Percentiles rank a stretch among this genome's conserved stretches.
phyloP scores from a whole-genome alignment of 2,329 filamentous ascomycete genomes.

The Phialocephala subalpina region DNA sequence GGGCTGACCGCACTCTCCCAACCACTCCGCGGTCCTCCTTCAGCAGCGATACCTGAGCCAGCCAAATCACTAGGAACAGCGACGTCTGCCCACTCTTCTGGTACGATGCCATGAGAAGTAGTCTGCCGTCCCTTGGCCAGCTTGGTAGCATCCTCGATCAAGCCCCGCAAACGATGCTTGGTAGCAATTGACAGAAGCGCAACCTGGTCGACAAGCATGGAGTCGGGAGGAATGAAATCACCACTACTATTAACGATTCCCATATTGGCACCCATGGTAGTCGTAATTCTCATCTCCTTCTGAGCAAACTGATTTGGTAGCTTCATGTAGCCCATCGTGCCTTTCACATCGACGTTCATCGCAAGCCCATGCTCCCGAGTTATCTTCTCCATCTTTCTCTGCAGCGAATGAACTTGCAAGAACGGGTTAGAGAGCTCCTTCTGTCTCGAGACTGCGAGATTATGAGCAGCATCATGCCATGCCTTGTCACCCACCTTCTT shows the following conservation, averaged over 20 bases:
- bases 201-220: slow-evolving; percentile 81
- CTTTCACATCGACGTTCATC: slow-evolving; percentile 64
- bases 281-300: slow-evolving; percentile 57
- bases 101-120: slow-evolving; percentile 81
- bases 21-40: slow-evolving; percentile 43
- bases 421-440: slow-evolving; percentile 66
- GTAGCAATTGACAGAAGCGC: slow-evolving; percentile 84
- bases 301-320: slow-evolving; percentile 40
- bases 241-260: slow-evolving; percentile 69
- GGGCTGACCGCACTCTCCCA: slow-evolving; percentile 61
- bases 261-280: slow-evolving; percentile 68
- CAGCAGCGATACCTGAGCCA: slow-evolving; percentile 41
- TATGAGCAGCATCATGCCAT: slow-evolving; percentile 69
- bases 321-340: slow-evolving; percentile 52
- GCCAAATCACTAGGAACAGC: slow-evolving; percentile 59
- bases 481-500: slow-evolving; percentile 71
- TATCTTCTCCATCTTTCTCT: slow-evolving; percentile 60
- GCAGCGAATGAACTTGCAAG: slow-evolving; percentile 40
- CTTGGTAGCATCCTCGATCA: slow-evolving; percentile 79
- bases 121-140: slow-evolving; percentile 76
- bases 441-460: slow-evolving; percentile 62
- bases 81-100: slow-evolving; percentile 77
- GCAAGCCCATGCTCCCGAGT: slow-evolving; percentile 64
- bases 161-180: slow-evolving; percentile 77
- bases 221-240: slow-evolving; percentile 77